These are phyloP conservation scores for Avena atlantica DNA, from an alignment of 176 grass and related monocot genomes.

Conservation along the genomic window DNA sequence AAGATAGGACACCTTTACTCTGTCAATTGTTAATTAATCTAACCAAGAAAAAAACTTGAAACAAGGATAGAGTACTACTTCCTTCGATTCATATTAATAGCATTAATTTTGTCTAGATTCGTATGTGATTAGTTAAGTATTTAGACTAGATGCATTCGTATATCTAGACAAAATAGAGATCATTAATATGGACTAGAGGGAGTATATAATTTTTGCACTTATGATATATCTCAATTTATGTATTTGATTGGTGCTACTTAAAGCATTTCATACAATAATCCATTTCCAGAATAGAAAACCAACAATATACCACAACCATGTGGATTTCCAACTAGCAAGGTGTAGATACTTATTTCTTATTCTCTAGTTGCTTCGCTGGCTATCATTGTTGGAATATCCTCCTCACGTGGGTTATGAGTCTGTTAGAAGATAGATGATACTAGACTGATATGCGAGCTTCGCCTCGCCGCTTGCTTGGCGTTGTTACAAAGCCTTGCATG, in stretches of 20 bases:
- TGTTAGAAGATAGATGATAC: too few species aligned
- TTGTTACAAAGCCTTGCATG: too few species aligned
- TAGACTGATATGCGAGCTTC: too few species aligned
- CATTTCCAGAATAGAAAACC: conserved; percentile 35
- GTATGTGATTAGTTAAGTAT: too few species aligned
- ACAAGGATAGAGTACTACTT: neutral
- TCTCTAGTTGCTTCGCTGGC: conserved; percentile 29
- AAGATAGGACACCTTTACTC: conserved; percentile 43
- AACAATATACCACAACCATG: conserved; percentile 23
- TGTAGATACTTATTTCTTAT: conserved; percentile 16
- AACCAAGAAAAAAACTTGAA: conserved; percentile 9
- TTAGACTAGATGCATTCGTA: too few species aligned
- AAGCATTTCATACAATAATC: conserved; percentile 47
- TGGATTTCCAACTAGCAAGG: conserved; percentile 41
- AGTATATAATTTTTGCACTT: neutral
- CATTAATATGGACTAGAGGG: too few species aligned
- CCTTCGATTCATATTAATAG: too few species aligned
- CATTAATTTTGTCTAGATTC: too few species aligned
- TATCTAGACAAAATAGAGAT: too few species aligned
- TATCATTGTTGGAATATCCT: too few species aligned
- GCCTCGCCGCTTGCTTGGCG: too few species aligned
- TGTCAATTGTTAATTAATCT: conserved; percentile 28
- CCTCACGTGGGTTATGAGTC: too few species aligned
- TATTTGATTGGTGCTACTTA: conserved; percentile 45
- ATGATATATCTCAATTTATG: neutral